Base-by-base conservation (phyloP, 306 rosid species). In the Pterocarpus macrocarpus region DNA sequence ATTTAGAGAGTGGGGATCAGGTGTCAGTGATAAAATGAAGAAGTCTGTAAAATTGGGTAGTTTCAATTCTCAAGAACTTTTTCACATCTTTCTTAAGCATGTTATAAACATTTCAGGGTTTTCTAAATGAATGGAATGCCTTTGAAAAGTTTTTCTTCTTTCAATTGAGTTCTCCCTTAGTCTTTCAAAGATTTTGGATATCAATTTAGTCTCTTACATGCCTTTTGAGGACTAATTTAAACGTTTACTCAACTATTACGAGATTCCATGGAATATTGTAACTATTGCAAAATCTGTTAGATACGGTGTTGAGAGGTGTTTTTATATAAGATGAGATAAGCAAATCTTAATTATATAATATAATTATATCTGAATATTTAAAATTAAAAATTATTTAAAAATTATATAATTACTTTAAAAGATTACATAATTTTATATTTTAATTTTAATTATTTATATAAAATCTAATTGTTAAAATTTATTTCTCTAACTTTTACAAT, bases 21-120 rank as follows among this genome's bases (percentile, higher is more conserved):
- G 68, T 14, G 71, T 83, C 64, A 17, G 22, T 53, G 83, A 65
- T 61, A 70, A 84, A 86, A 61, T 72, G 73, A 72, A 80, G 66
- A 85, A 81, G 75, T 71, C 64, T 90, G 94, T 90, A 86, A 80
- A 85, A 87, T 84, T 83, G 91, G 84, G 61, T 58, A 70, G 88
- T 86, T 85, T 83, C 84, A 74, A 62, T 83, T 77, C 49, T 77
- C 71, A 78, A 85, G 84, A 85, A 87, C 90, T 83, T 77, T 84
- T 85, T 81, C 59, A 50, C 28, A 64, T 81, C 78, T 50, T 77
- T 85, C 73, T 79, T 73, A 22, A 76, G 87, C 41, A 75, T 87
- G 91, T 76, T 86, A 82, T 75, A 71, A 81, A 90, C 92, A 83
- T 80, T 78, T 77, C 73, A 56, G 77, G 87, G 59, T 76, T 64